A percentile compares a stretch with the other conserved stretches of the same genome.
These are phyloP conservation scores for Fragaria vesca DNA, from an alignment of 306 rosid genomes.

Conservation along the genomic window DNA sequence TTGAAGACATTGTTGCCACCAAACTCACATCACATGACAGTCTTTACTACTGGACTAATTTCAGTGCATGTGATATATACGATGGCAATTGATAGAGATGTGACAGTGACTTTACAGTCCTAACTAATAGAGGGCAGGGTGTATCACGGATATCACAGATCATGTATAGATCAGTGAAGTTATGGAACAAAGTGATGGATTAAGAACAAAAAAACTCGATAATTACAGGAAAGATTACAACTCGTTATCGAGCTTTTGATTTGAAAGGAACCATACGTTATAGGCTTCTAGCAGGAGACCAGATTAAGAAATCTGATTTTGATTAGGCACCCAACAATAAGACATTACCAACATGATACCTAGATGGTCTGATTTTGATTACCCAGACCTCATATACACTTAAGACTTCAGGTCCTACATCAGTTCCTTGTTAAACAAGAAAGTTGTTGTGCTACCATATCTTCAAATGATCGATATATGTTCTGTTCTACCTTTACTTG, in stretches of 20 bases:
- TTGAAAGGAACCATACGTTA: not conserved
- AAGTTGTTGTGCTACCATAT: not conserved
- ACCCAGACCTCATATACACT: not conserved
- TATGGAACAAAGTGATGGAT: not conserved
- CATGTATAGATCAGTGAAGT: not conserved
- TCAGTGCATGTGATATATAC: conserved; percentile 12
- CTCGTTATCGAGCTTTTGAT: not conserved
- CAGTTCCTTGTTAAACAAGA: not conserved
- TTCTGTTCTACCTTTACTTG: not conserved
- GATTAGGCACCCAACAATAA: not conserved
- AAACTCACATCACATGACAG: not conserved
- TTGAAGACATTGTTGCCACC: not conserved
- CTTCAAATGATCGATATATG: not conserved
- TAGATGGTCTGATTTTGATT: not conserved
- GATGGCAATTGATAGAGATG: not conserved
- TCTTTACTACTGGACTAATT: not conserved
- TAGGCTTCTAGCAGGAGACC: not conserved
- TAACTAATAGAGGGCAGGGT: not conserved
- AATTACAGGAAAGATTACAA: not conserved
- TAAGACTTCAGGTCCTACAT: not conserved
- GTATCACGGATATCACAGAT: not conserved
- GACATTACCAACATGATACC: not conserved
- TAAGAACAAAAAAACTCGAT: not conserved
- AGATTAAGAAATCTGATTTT: not conserved
- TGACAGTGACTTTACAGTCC: not conserved